These are phyloP conservation scores for Rhynchosporium secalis DNA, from an alignment of 2,329 filamentous ascomycete species.

Conservation along the genomic window DNA sequence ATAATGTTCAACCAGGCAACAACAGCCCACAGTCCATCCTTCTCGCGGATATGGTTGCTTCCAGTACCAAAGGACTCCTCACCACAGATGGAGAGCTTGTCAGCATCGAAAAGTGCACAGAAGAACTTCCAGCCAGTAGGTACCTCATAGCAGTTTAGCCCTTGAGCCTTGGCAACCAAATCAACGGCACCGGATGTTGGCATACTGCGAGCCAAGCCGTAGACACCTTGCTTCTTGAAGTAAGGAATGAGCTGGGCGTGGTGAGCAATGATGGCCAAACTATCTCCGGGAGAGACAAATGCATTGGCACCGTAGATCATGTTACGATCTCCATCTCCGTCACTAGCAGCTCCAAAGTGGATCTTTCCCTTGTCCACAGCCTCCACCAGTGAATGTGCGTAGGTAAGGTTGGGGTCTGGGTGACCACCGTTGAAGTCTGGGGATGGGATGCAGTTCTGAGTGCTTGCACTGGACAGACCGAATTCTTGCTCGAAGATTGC, in stretches of 20 bases:
- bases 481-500: slow-evolving; percentile 96
- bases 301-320: slow-evolving; percentile 99
- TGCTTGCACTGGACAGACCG: slow-evolving; percentile 72
- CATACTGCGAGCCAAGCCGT: slow-evolving; percentile 95
- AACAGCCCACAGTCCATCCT: slow-evolving; percentile 97
- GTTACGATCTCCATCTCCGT: slow-evolving; percentile 97
- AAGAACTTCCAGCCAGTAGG: slow-evolving; percentile 99
- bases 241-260: slow-evolving; percentile 95
- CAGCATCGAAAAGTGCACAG: slow-evolving; percentile 89
- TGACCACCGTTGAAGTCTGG: slow-evolving; percentile 97
- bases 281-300: slow-evolving; percentile 97
- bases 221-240: slow-evolving; percentile 96
- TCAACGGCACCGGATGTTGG: slow-evolving; percentile 95
- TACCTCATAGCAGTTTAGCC: slow-evolving; percentile 89
- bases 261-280: slow-evolving; percentile 96
- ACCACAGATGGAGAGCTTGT: slow-evolving; percentile 97
- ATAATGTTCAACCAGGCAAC: slow-evolving; percentile 99
- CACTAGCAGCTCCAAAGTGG: slow-evolving; percentile 93
- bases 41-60: slow-evolving; percentile 98
- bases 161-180: slow-evolving; percentile 92
- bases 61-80: slow-evolving; percentile 98
- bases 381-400: slow-evolving; percentile 91
- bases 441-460: slow-evolving; percentile 88
- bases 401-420: slow-evolving; percentile 96
- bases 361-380: slow-evolving; percentile 88